Evolutionary conservation across 2,329 filamentous ascomycete genomes (phyloP).

Genomic region (Gnomoniopsis sp.): DNA sequence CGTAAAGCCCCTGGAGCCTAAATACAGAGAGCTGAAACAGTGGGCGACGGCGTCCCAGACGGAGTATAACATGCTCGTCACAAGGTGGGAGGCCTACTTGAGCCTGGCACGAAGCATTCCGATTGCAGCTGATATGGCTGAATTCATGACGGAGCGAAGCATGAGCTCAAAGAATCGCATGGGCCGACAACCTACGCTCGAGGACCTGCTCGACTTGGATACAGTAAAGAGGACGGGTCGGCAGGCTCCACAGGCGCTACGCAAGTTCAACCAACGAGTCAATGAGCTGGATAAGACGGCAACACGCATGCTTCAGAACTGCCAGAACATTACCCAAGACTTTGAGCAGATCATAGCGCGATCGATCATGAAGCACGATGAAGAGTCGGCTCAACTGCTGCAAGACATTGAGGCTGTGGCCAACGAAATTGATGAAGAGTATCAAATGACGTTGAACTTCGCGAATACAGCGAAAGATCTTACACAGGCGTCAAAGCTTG

Average conservation of each 20-base stretch:
- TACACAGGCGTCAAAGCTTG: constrained; percentile 60
- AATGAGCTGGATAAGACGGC: constrained; percentile 60
- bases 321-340: constrained; percentile 57
- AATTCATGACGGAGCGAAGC: constrained; percentile 57
- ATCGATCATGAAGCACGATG: constrained; percentile 53
- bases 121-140: constrained; percentile 63
- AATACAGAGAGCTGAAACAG: constrained; percentile 65
- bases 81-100: constrained; percentile 67
- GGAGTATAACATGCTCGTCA: constrained; percentile 63
- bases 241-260: constrained; percentile 55
- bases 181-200: constrained; percentile 55
- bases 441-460: constrained; percentile 71
- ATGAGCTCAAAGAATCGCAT: constrained; percentile 37
- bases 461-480: constrained; percentile 59
- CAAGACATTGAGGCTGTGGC: constrained; percentile 83
- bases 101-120: constrained; percentile 61
- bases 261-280: constrained; percentile 58
- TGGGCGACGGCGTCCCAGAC: constrained; percentile 67
- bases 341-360: constrained; percentile 58
- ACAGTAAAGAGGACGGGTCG: constrained; percentile 70
- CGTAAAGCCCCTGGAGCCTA: constrained; percentile 67
- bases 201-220: constrained; percentile 73
- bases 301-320: constrained; percentile 57
- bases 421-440: constrained; percentile 84
- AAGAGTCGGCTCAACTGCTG: constrained; percentile 66